Evolutionary conservation across 148 eudicot species (phyloP).

Genomic region (Rhododendron simsii): DNA sequence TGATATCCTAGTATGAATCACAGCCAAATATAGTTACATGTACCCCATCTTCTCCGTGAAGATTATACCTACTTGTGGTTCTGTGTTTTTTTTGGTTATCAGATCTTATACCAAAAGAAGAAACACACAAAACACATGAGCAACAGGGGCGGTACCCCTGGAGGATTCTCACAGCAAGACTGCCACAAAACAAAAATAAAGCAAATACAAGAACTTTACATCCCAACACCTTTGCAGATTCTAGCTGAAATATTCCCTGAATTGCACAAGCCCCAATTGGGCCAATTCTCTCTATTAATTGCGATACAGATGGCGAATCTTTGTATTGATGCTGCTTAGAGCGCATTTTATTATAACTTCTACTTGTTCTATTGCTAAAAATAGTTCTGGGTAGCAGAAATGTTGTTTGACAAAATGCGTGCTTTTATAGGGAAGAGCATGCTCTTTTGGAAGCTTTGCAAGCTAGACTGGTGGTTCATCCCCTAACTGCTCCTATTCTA

Average conservation of each 20-base stretch:
- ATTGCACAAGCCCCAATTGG: background rate
- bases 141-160: background rate
- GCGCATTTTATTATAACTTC: background rate
- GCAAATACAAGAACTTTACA: background rate
- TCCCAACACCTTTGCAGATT: background rate
- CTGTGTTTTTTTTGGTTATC: background rate
- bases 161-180: background rate
- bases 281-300: background rate
- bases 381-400: background rate
- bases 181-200: background rate
- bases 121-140: background rate
- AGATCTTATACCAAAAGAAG: background rate
- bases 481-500: slow-evolving; percentile 78
- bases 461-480: slow-evolving; percentile 75
- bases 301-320: background rate
- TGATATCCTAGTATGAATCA: background rate
- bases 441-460: slow-evolving; percentile 80
- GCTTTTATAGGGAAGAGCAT: slow-evolving; percentile 63
- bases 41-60: background rate
- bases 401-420: background rate
- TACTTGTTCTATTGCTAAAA: background rate
- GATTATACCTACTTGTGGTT: background rate
- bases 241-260: background rate
- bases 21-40: background rate
- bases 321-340: background rate